Evolutionary conservation across 2,329 filamentous ascomycete species (phyloP), one percentile per base, ranked within the genome.

Genomic region (Rhynchosporium secalis): DNA sequence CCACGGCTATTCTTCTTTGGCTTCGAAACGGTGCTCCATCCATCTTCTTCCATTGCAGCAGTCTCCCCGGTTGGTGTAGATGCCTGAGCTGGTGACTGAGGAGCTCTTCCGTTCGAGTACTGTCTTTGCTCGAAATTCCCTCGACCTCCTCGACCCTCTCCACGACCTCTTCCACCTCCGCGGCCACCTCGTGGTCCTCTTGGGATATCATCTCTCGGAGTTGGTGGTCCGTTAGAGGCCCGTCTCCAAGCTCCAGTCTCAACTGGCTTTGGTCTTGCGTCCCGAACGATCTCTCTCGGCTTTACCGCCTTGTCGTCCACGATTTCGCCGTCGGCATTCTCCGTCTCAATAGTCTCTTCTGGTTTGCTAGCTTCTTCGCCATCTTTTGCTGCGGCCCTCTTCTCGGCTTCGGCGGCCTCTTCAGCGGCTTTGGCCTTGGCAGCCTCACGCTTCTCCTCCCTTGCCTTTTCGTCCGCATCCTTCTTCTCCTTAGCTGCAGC

Each of bases 401-500:
- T 74, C 57, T 68, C 71, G 15, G 66, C 62, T 28, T 69, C 72
- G 12, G 65, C 62, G 56, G 70, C 68, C 64, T 78, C 75, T 1
- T 71, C 72, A 36, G 77, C 75, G 47, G 76, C 74, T 58, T 75
- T 72, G 28, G 72, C 69, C 55, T 73, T 72, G 2, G 72, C 72
- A 56, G 85, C 82, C 70, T 89, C 87, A 74, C 84, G 82, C 62
- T 81, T 81, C 68, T 92, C 89, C 71, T 91, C 80, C 59, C 72
- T 75, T 10, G 75, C 77, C 56, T 79, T 78, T 43, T 83, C 80
- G 57, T 82, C 82, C 68, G 87, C 86, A 57, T 86, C 91, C 74
- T 88, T 90, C 85, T 96, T 96, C 76, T 95, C 88, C 67, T 87
- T 87, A 31, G 92, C 66, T 6, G 85, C 83, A 62, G 90, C 81